These are phyloP conservation scores for Tarenaya hassleriana DNA, from an alignment of 345 rosid genomes.

Conservation along the genomic window DNA sequence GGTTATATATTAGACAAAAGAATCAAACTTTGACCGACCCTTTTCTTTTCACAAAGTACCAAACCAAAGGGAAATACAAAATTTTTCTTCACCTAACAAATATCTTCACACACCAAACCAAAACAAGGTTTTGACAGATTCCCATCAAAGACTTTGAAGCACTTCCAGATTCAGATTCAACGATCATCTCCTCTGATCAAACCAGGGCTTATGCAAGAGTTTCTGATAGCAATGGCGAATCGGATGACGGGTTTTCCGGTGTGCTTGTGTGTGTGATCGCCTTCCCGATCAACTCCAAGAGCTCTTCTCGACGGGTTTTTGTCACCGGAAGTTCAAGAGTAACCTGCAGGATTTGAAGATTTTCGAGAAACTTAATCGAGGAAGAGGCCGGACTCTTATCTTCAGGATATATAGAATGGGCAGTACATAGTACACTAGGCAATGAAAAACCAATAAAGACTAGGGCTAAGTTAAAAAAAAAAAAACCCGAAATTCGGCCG, in stretches of 20 bases:
- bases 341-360: conserved; percentile 37
- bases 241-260: conserved; percentile 7
- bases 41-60: no score
- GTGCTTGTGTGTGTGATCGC: conserved; percentile 30
- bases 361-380: background rate
- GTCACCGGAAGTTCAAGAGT: conserved; percentile 55
- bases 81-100: no score
- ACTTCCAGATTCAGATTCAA: no score
- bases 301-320: conserved; percentile 42
- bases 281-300: conserved; percentile 32
- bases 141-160: no score
- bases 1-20: no score
- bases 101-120: no score
- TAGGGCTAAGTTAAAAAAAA: no score
- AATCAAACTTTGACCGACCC: no score
- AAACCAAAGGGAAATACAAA: no score
- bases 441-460: conserved; percentile 1
- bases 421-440: background rate
- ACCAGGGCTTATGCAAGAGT: conserved; percentile 16
- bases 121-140: no score
- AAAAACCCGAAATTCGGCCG: no score
- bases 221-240: conserved; percentile 13
- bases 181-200: no score
- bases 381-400: conserved; percentile 10
- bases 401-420: background rate